phyloP scores from a whole-genome alignment of 148 eudicot genomes.

The Camellia sinensis region DNA sequence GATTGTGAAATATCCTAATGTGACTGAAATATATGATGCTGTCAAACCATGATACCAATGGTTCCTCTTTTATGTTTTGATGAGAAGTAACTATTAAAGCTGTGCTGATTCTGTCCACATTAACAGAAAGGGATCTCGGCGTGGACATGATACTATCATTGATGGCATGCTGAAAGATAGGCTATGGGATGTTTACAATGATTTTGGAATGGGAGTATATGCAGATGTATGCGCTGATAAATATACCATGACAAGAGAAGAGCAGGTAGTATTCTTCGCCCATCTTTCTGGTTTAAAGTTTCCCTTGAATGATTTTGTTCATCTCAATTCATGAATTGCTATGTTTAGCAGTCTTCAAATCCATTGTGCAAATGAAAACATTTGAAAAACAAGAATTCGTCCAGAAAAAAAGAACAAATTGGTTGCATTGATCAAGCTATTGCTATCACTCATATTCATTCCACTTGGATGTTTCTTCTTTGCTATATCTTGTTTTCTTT shows the following conservation, averaged over 20 bases:
- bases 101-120: neutral
- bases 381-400: too few relatives aligned
- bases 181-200: conserved; percentile 94
- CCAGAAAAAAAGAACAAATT: neutral
- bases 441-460: neutral
- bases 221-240: conserved; percentile 81
- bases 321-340: neutral
- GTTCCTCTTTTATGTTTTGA: too few relatives aligned
- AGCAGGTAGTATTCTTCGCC: conserved; percentile 48
- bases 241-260: conserved; percentile 58
- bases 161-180: conserved; percentile 98
- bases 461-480: neutral
- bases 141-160: conserved; percentile 81
- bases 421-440: neutral
- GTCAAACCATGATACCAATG: too few relatives aligned
- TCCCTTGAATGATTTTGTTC: neutral
- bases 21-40: neutral
- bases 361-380: neutral
- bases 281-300: neutral
- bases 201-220: conserved; percentile 92
- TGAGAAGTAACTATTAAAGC: neutral
- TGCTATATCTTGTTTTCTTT: neutral
- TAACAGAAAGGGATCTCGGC: conserved; percentile 75
- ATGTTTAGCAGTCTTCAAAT: neutral
- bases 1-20: neutral